phyloP scores from a whole-genome alignment of 2,329 filamentous ascomycete genomes.

The Drechmeria coniospora region DNA sequence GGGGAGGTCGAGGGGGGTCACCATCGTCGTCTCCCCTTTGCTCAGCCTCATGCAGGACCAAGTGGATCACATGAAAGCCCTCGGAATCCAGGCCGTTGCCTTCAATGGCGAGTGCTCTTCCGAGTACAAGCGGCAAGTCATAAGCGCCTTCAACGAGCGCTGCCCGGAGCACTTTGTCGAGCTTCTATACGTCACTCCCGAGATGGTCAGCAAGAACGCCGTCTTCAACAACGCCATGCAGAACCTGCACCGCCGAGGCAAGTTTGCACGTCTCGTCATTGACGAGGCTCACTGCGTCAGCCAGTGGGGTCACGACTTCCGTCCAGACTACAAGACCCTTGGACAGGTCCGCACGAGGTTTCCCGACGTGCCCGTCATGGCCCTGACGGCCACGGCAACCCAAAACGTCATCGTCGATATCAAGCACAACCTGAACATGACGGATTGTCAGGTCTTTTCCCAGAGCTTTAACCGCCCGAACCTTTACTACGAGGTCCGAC shows the following conservation, averaged over 20 bases:
- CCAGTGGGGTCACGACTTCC: slow-evolving; percentile 97
- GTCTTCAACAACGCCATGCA: slow-evolving; percentile 51
- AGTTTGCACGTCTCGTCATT: slow-evolving; percentile 82
- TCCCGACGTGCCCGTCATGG: slow-evolving; percentile 76
- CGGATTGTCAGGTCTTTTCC: slow-evolving; percentile 60
- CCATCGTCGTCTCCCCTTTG: slow-evolving; percentile 85
- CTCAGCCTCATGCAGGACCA: slow-evolving; percentile 97
- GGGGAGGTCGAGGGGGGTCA: slow-evolving; percentile 73
- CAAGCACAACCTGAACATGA: slow-evolving; percentile 77
- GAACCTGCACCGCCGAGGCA: slow-evolving; percentile 50
- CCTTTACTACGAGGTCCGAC: slow-evolving; percentile 69
- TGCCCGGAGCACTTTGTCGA: slow-evolving; percentile 66
- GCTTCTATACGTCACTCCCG: slow-evolving; percentile 86
- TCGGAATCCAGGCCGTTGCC: slow-evolving; percentile 64
- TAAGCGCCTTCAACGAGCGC: slow-evolving; percentile 43
- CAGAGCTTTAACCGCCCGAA: slow-evolving; percentile 98
- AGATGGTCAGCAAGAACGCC: slow-evolving; percentile 81
- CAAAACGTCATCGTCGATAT: slow-evolving; percentile 85
- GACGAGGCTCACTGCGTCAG: slow-evolving; percentile 99
- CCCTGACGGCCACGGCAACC: slow-evolving; percentile 88
- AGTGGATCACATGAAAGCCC: slow-evolving; percentile 60
- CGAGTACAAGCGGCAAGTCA: slow-evolving; percentile 49
- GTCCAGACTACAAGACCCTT: slow-evolving; percentile 84
- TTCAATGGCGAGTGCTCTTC: slow-evolving; percentile 63
- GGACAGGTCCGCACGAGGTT: slow-evolving; percentile 60